Percentiles rank a stretch among this genome's conserved stretches.
These are phyloP conservation scores for Ceratobasidium sp. DNA, from an alignment of 1,284 basidiomycete genomes.

Conservation along the genomic window DNA sequence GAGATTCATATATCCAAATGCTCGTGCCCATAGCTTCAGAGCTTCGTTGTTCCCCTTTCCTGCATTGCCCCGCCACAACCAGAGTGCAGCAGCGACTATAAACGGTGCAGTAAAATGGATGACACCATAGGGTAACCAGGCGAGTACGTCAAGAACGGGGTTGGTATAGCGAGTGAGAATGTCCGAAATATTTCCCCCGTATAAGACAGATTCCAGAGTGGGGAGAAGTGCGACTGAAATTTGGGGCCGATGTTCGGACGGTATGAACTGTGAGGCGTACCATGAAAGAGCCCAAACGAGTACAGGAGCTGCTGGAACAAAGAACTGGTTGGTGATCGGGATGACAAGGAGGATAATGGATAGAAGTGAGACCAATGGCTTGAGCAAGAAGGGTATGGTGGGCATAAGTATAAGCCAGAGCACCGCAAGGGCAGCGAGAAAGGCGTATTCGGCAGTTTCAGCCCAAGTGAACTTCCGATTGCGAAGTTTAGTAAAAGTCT, in stretches of 20 bases:
- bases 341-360: constrained; percentile 67
- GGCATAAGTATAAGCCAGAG: constrained; percentile 86
- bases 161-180: constrained; percentile 95
- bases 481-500: neutral
- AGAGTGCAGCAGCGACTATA: constrained; percentile 79
- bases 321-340: constrained; percentile 92
- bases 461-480: neutral
- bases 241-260: constrained; percentile 74
- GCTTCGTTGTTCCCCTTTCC: constrained; percentile 66
- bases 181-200: constrained; percentile 97
- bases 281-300: constrained; percentile 86
- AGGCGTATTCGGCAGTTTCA: neutral
- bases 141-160: constrained; percentile 88
- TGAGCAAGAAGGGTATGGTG: constrained; percentile 74
- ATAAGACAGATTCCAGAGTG: constrained; percentile 92
- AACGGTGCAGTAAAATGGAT: constrained; percentile 89
- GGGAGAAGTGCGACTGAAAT: constrained; percentile 94
- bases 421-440: constrained; percentile 56
- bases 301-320: constrained; percentile 77
- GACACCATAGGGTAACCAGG: constrained; percentile 98
- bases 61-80: constrained; percentile 68
- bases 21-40: constrained; percentile 86
- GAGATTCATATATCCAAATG: constrained; percentile 95
- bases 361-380: constrained; percentile 80
- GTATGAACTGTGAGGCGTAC: constrained; percentile 87